phyloP scores from a whole-genome alignment of 2,329 filamentous ascomycete genomes.

The Clathrospora elynae region DNA sequence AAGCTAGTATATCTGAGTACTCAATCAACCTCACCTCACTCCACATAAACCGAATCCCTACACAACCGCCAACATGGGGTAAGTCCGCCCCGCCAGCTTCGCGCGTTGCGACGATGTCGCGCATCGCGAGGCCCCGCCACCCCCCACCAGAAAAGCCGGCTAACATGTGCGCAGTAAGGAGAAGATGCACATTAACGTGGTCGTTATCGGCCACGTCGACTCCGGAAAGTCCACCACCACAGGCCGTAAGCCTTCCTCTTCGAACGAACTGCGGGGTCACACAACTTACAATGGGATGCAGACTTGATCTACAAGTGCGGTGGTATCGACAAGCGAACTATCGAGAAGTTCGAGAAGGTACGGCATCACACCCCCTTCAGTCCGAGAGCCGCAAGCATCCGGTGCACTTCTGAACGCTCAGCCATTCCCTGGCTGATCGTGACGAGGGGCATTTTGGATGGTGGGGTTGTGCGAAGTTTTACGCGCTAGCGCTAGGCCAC shows the following conservation, averaged over 20 bases:
- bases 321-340: slow-evolving; percentile 99
- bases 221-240: slow-evolving; percentile 98
- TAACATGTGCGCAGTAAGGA: slow-evolving; percentile 73
- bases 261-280: slow-evolving; percentile 36
- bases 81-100: slow-evolving; percentile 47
- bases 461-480: slow-evolving; percentile 50
- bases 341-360: slow-evolving; percentile 99
- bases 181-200: slow-evolving; percentile 92
- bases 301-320: slow-evolving; percentile 99
- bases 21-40: slow-evolving; percentile 43
- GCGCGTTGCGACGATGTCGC: slow-evolving; percentile 12
- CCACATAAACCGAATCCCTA: slow-evolving; percentile 33
- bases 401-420: slow-evolving; percentile 29
- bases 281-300: slow-evolving; percentile 59
- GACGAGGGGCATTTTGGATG: slow-evolving; percentile 46
- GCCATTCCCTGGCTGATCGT: slow-evolving; percentile 43
- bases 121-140: slow-evolving; percentile 1
- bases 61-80: slow-evolving; percentile 66
- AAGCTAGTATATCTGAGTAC: slow-evolving; percentile 22
- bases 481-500: slow-evolving; percentile 43
- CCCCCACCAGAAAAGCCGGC: slow-evolving; percentile 20
- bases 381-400: slow-evolving; percentile 12
- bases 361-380: slow-evolving; percentile 45
- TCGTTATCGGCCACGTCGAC: slow-evolving; percentile 99
- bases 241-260: slow-evolving; percentile 64